Evolutionary conservation across 768 basidiomycete species (phyloP).

Genomic region (Pleurotus tuber-regium): DNA sequence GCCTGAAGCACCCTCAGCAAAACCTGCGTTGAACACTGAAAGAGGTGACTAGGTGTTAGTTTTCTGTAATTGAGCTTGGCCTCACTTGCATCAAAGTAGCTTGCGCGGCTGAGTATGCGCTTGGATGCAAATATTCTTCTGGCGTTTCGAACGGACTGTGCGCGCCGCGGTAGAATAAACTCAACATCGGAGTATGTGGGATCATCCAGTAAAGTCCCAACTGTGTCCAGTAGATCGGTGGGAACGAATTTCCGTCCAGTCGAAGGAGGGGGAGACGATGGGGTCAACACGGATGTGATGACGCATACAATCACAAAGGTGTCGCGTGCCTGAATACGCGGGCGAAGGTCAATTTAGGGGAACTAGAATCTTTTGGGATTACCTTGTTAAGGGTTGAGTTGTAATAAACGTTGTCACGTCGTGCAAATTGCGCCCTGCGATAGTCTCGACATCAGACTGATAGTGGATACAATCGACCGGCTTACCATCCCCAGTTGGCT

Average conservation of each 20-base stretch:
- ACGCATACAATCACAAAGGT: constrained; percentile 76
- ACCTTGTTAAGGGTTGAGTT: constrained; percentile 23
- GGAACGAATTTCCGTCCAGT: constrained; percentile 58
- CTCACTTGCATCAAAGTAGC: constrained; percentile 76
- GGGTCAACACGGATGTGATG: constrained; percentile 64
- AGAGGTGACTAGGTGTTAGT: no score
- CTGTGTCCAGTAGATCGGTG: constrained; percentile 59
- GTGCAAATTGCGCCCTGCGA: constrained; percentile 74
- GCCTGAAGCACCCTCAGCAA: no score
- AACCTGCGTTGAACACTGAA: constrained; percentile 72
- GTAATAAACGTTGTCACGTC: constrained; percentile 69
- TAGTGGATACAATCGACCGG: no score
- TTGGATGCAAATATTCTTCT: constrained; percentile 66
- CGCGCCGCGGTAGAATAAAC: constrained; percentile 61
- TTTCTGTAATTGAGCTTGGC: no score
- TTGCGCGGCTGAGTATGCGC: constrained; percentile 63
- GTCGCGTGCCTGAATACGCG: constrained; percentile 52
- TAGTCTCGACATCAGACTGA: no score
- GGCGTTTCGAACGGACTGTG: constrained; percentile 33
- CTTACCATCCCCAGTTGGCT: constrained; percentile 88
- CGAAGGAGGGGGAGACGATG: constrained; percentile 41
- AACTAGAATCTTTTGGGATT: background rate
- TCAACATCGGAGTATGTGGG: constrained; percentile 84
- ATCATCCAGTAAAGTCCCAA: constrained; percentile 77
- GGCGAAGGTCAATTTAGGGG: constrained; percentile 15